Conservation (phyloP, 2,329 filamentous ascomycete genomes). For the Diplodia scrobiculata region DNA sequence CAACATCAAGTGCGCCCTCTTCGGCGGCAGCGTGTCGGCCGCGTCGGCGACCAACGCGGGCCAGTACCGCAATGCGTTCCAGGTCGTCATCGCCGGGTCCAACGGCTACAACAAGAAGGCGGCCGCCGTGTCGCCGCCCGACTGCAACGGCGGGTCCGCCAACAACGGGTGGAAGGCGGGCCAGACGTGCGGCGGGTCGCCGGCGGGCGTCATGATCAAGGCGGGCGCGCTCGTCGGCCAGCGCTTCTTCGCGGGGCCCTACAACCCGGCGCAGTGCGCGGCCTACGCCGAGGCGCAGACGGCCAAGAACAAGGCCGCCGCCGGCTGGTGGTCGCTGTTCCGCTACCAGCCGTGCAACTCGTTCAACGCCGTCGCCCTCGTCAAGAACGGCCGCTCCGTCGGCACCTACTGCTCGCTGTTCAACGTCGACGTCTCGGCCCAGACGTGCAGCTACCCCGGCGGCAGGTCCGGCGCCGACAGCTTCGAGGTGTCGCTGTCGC, state of each 20-base stretch:
- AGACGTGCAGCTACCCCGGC: not conserved
- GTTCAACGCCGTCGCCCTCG: constrained; percentile 42
- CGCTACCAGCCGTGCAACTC: constrained; percentile 38
- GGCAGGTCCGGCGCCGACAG: constrained; percentile 3
- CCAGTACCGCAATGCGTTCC: constrained; percentile 34
- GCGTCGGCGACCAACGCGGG: constrained; percentile 36
- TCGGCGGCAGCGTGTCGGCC: constrained; percentile 35
- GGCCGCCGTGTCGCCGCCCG: not conserved
- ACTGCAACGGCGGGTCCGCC: constrained; percentile 15
- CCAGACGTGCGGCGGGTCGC: constrained; percentile 31
- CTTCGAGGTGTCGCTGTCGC: constrained; percentile 4
- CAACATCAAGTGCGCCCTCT: constrained; percentile 40
- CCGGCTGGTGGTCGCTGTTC: constrained; percentile 7
- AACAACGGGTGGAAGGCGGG: constrained; percentile 31
- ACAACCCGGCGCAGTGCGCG: constrained; percentile 40
- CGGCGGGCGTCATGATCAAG: constrained; percentile 37
- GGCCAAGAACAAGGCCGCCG: constrained; percentile 11
- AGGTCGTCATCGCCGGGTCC: constrained; percentile 32
- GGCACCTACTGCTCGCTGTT: constrained; percentile 37
- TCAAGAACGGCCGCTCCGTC: constrained; percentile 33
- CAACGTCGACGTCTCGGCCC: constrained; percentile 8
- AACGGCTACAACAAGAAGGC: constrained; percentile 34
- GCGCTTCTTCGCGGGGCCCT: constrained; percentile 38
- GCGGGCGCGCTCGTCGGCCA: constrained; percentile 38
- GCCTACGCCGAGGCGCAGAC: constrained; percentile 33